Conservation (phyloP, 1,284 basidiomycete genomes). For the Cutaneotrichosporon sp. region DNA sequence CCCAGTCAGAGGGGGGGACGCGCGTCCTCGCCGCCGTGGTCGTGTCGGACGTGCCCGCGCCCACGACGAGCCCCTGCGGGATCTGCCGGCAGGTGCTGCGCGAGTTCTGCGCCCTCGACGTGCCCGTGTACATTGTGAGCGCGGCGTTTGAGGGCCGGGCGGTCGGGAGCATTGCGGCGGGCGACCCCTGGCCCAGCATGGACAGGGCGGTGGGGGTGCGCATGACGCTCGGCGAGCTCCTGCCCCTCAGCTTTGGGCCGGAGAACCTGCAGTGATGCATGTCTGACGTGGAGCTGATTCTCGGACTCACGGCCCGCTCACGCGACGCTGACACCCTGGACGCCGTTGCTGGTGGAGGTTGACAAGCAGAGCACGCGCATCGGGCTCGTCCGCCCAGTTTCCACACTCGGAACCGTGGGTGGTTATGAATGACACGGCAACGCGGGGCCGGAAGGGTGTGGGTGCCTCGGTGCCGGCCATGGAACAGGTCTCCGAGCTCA, state of each 20-base stretch:
- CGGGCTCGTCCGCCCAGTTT: too few species aligned
- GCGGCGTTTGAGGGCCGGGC: slow-evolving; percentile 18
- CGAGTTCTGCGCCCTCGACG: slow-evolving; percentile 74
- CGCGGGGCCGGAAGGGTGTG: too few species aligned
- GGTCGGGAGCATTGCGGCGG: not conserved
- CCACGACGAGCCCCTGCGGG: slow-evolving; percentile 77
- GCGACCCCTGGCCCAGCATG: not conserved
- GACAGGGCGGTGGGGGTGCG: not conserved
- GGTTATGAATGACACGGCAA: too few species aligned
- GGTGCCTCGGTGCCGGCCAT: too few species aligned
- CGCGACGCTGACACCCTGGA: too few species aligned
- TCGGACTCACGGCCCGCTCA: too few species aligned
- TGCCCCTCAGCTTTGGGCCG: slow-evolving; percentile 88
- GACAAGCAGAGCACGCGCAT: too few species aligned
- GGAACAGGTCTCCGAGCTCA: too few species aligned
- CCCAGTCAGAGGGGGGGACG: slow-evolving; percentile 72
- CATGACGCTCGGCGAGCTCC: slow-evolving; percentile 66
- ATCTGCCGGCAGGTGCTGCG: slow-evolving; percentile 88
- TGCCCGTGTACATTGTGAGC: slow-evolving; percentile 77
- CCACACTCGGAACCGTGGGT: too few species aligned
- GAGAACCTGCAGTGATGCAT: slow-evolving; percentile 57
- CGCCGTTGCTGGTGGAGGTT: too few species aligned
- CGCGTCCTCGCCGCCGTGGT: slow-evolving; percentile 73
- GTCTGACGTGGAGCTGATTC: too few species aligned
- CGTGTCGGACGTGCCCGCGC: slow-evolving; percentile 66